Base-by-base conservation (phyloP, 2,329 filamentous ascomycete species). In the Aotearoamyces nothofagi region DNA sequence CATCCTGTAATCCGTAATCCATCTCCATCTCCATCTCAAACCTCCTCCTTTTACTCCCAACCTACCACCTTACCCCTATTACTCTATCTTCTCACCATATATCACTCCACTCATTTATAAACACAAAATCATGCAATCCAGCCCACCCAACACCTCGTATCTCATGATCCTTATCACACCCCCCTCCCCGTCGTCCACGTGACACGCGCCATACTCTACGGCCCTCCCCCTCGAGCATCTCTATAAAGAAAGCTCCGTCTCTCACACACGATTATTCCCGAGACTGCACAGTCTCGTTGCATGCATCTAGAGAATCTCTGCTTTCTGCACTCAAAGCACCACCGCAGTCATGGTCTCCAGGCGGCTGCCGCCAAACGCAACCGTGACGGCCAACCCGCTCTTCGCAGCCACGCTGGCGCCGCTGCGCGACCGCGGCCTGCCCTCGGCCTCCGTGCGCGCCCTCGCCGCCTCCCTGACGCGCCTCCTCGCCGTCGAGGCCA, bases 391-490 rank as follows among this genome's bases (percentile, higher is more conserved):
- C 19, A 8, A 8, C 19, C n/a, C 19, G 19, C 8, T 22, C 19
- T 22, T 22, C 19, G 8, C 8, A n/a, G 8, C 19, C 19, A 22
- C 8, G n/a, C 19, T 22, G 8, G 19, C 19, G 8, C 19, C n/a
- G 8, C 19, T 22, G 8, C 19, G 19, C 8, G 19, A 22, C n/a
- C 19, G 19, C n/a, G 8, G 8, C 19, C 19, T 22, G n/a, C 19
- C 19, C 9, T 33, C 37, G 5, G n/a, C 26, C 12, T 22, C 31
- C 16, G 45, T 50, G 5, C 41, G 45, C 11, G 11, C 22, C 12
- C 32, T 44, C 9, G 40, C 43, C 15, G 26, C 38, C 12, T 27
- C 39, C 24, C 26, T 49, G 27, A 44, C 49, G 10, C 26, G 34
- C 5, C 33, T 39, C 5, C 32, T 52, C 7, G 36, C 42, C 24